Base-by-base conservation (phyloP, 345 rosid species). In the Cardamine resedifolia region DNA sequence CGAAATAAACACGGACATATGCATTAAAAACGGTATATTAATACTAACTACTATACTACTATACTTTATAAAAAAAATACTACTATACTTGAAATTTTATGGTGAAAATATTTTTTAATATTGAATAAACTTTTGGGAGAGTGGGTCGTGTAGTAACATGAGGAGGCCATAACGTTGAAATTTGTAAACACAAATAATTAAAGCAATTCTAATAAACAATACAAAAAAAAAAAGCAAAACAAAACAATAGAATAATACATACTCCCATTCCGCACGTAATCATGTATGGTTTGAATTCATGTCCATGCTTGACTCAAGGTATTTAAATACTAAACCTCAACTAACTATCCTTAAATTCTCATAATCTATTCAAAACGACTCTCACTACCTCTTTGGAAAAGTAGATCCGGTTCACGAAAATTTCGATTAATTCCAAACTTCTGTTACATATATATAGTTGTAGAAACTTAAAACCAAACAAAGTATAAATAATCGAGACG, bases 91-190 rank as follows among this genome's bases (percentile, higher is more conserved):
- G 23, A 66, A 28, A 6, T 23, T 43, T 68, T 34, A 75, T 68
- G 74, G 74, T 33, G 27, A 34, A 44, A 67, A 11, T 43, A 41
- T 0, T 23, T 10, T 58, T 24, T 23, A 53, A 8, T 52, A 50
- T 49, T 11, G 64, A 49, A 5, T 33, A 74, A 75, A 61, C 79
- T 75, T 75, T 75, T 68, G 64, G 74, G 79, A 75, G 79, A 61
- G 70, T 68, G 79, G 79, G 79, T 68, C 79, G 74, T 63, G 79
- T 75, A 68, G 70, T 53, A 68, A 48, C 74, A 75, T 75, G 74
- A 75, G 79, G 79, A 75, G 74, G 79, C 79, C 79, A 75, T 69
- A 75, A 75, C 79, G 58, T 75, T 53, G 79, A 75, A 61, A 68
- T 68, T 33, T 68, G 79, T 57, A 75, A 68, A 75, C 70, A 61